Conservation (phyloP, 495 filamentous ascomycete genomes). For the Talaromyces proteolyticus region DNA sequence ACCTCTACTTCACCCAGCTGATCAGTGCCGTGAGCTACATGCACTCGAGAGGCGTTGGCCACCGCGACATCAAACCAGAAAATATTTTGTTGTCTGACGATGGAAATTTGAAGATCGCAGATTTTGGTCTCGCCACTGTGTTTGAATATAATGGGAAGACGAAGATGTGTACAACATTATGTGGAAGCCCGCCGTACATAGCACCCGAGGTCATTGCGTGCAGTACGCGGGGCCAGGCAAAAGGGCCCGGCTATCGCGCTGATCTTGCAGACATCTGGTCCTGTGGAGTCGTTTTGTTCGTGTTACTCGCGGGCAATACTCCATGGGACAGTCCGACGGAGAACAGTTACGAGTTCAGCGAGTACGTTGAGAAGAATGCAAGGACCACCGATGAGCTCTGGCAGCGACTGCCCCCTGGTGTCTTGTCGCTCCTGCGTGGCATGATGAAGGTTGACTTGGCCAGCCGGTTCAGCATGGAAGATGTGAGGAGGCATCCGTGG, state of each 20-base stretch:
- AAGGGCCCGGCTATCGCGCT: constrained; percentile 66
- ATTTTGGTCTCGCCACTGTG: constrained; percentile 93
- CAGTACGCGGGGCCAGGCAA: constrained; percentile 38
- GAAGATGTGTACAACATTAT: constrained; percentile 80
- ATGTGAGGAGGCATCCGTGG: constrained; percentile 92
- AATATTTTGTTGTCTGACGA: constrained; percentile 77
- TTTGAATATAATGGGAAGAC: constrained; percentile 80
- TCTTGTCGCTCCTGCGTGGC: constrained; percentile 80
- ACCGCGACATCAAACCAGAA: constrained; percentile 88
- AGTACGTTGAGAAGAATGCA: constrained; percentile 75
- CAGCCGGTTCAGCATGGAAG: constrained; percentile 77
- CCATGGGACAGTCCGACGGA: constrained; percentile 93
- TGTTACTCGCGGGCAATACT: constrained; percentile 91
- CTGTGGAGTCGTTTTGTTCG: constrained; percentile 93
- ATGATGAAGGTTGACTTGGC: constrained; percentile 82
- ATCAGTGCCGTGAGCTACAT: constrained; percentile 88
- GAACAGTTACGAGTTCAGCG: constrained; percentile 73
- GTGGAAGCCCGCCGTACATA: constrained; percentile 95
- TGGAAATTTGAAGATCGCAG: constrained; percentile 90
- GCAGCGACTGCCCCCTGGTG: constrained; percentile 69
- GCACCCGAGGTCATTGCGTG: constrained; percentile 80
- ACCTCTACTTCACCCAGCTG: constrained; percentile 92
- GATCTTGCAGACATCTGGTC: constrained; percentile 95
- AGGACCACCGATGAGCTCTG: constrained; percentile 82
- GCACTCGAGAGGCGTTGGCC: constrained; percentile 86